phyloP scores from a whole-genome alignment of 192 early-diverging fungal species.

The Dispira parvispora region DNA sequence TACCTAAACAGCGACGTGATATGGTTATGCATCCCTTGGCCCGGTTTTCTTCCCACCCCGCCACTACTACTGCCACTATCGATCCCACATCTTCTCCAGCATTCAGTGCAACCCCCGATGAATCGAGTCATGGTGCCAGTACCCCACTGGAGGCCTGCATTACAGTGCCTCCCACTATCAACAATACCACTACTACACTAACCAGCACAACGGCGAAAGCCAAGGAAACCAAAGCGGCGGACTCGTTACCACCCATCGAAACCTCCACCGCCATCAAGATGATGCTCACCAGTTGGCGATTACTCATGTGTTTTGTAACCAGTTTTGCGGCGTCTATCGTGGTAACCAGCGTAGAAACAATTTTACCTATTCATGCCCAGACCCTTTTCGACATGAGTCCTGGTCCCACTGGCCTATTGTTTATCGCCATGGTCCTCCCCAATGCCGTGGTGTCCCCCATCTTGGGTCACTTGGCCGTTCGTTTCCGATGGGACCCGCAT shows the following conservation, averaged over 20 bases:
- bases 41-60: too few relatives aligned
- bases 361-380: conserved; percentile 21
- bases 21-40: too few relatives aligned
- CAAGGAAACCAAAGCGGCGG: neutral
- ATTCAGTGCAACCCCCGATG: too few relatives aligned
- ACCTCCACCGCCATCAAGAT: neutral
- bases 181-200: neutral
- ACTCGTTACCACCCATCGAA: neutral
- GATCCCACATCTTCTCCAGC: too few relatives aligned
- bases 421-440: neutral
- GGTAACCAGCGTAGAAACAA: conserved; percentile 18
- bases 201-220: neutral
- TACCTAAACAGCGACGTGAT: too few relatives aligned
- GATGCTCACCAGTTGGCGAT: neutral
- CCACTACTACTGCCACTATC: too few relatives aligned
- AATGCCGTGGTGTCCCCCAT: conserved; percentile 10
- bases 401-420: conserved; percentile 15
- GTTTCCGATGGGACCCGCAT: conserved; percentile 5
- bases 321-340: neutral
- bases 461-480: conserved; percentile 31
- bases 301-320: conserved; percentile 7
- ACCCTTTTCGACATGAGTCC: conserved; percentile 17
- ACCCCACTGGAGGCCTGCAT: neutral
- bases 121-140: neutral
- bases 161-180: neutral